phyloP scores from a whole-genome alignment of 257 asterid genomes.

The Jaltomata sinuosa region DNA sequence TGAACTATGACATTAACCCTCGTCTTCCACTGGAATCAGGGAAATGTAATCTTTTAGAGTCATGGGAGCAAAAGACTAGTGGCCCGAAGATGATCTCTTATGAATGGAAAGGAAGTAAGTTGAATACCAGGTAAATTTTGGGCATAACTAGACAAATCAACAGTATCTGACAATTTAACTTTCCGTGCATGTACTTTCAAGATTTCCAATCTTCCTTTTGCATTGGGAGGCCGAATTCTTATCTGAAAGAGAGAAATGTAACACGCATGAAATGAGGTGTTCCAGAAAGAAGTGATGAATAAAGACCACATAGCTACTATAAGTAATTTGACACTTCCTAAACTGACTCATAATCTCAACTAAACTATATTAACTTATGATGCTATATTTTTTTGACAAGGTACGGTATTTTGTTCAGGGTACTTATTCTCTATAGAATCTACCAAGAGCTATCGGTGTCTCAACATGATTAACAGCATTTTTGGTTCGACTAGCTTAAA shows the following conservation, averaged over 20 bases:
- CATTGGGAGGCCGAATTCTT: constrained; percentile 85
- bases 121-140: constrained; percentile 76
- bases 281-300: neutral
- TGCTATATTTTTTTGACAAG: neutral
- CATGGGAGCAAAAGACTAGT: neutral
- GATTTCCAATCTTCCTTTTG: constrained; percentile 89
- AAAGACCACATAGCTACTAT: neutral
- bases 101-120: neutral
- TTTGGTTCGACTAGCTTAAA: neutral
- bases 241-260: constrained; percentile 32
- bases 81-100: neutral
- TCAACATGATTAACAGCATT: neutral
- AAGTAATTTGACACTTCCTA: neutral
- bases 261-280: neutral
- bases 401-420: neutral
- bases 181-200: constrained; percentile 85
- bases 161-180: constrained; percentile 73
- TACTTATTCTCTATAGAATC: neutral
- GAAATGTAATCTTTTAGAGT: neutral
- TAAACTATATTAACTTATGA: neutral
- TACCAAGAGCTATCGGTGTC: neutral
- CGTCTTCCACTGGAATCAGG: neutral
- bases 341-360: neutral
- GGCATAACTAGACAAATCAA: constrained; percentile 77
- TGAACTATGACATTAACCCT: neutral